phyloP scores from a whole-genome alignment of 768 basidiomycete species.

The Russula dissimulans region DNA sequence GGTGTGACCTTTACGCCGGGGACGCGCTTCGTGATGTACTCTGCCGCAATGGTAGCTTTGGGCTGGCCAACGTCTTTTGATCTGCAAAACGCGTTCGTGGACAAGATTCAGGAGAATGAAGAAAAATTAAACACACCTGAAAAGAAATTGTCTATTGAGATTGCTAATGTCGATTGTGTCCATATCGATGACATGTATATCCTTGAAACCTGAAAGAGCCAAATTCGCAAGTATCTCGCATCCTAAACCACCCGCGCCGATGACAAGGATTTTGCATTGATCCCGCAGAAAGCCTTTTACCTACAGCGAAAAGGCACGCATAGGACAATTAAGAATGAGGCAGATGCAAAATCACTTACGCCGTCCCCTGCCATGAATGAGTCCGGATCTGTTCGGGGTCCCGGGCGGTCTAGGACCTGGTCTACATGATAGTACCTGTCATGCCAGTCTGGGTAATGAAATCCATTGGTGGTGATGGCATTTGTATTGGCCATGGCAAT shows the following conservation, averaged over 20 bases:
- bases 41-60: constrained; percentile 90
- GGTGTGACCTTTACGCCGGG: constrained; percentile 95
- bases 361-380: constrained; percentile 74
- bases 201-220: constrained; percentile 92
- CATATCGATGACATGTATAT: constrained; percentile 99
- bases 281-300: constrained; percentile 81
- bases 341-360: constrained; percentile 35
- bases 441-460: constrained; percentile 38
- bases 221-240: constrained; percentile 97
- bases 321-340: background rate
- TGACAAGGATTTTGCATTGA: constrained; percentile 88
- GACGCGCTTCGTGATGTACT: constrained; percentile 94
- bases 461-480: constrained; percentile 27
- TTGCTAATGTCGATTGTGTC: constrained; percentile 99
- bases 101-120: background rate
- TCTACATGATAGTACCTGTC: constrained; percentile 76
- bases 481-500: background rate
- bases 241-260: constrained; percentile 94
- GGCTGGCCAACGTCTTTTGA: constrained; percentile 87
- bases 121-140: constrained; percentile 51
- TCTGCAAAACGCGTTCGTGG: constrained; percentile 32
- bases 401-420: constrained; percentile 74
- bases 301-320: constrained; percentile 31
- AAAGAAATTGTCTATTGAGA: constrained; percentile 95
- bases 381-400: constrained; percentile 76